Conservation (phyloP, 2,329 filamentous ascomycete species). For the Lomentospora prolificans region DNA sequence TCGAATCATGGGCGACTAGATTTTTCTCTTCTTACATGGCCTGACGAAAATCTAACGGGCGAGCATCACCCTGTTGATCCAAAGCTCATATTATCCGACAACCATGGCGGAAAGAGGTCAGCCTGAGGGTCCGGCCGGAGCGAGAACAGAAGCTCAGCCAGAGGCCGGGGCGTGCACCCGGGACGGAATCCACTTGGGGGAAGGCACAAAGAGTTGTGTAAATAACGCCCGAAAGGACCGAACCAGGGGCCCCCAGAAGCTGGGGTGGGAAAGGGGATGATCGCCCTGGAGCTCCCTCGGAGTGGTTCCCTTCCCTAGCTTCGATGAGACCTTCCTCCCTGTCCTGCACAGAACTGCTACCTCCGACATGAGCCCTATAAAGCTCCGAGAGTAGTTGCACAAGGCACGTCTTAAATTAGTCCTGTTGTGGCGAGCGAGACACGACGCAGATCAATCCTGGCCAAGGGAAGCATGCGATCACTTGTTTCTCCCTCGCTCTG, state of each 20-base stretch:
- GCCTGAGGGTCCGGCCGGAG: not conserved
- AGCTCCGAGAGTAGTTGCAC: not conserved
- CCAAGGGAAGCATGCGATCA: not conserved
- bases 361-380: not conserved
- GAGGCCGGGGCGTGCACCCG: not conserved
- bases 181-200: not conserved
- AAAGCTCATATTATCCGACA: not conserved
- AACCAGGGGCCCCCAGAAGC: not conserved
- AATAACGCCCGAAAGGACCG: not conserved
- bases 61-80: not conserved
- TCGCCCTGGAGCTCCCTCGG: not conserved
- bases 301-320: not conserved
- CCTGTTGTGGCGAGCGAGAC: not conserved
- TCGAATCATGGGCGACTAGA: not conserved
- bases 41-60: not conserved
- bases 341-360: too few species aligned
- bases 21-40: not conserved
- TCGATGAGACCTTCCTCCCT: not conserved
- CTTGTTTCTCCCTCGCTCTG: not conserved
- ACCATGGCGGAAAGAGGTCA: not conserved
- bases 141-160: too few species aligned
- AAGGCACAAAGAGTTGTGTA: not conserved
- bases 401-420: too few species aligned
- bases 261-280: not conserved
- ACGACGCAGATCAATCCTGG: not conserved